Evolutionary conservation across 2,329 filamentous ascomycete species (phyloP), one percentile per base, ranked within the genome.

Genomic region (Sporothrix brunneoviolacea): DNA sequence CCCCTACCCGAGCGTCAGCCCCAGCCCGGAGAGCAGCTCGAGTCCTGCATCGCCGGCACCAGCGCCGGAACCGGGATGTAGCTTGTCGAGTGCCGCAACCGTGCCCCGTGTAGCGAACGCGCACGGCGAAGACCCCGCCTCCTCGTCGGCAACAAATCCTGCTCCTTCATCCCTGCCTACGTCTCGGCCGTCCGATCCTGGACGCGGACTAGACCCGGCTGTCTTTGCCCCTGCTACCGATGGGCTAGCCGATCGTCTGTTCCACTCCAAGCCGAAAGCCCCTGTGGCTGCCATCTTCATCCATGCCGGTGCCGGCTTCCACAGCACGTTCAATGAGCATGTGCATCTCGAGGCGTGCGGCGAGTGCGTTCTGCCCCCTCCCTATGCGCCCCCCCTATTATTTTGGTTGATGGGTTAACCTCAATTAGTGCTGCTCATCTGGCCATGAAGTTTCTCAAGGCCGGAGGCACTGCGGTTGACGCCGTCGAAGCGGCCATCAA

Each of bases 261-360:
- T 59, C 52, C 56, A 46, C n/a, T 48, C 52, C 33, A 57, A 53
- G 18, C n/a, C 48, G 8, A 56, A 53, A 18, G 52, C 35, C 0
- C 57, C 58, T 4, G 48, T 60, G 13, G 58, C 69, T 51, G 90
- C 89, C 53, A 91, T 98, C 47, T 97, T 95, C 66, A 84, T 98
- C 39, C 93, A 98, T 67, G 93, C 91, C 33, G 93, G 93, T 30
- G 93, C 93, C 15, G 93, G 93, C 4, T 98, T 88, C 61, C 93
- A 98, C 66, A 96, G 90, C 63, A 73, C 80, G 21, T 80, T 86
- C 54, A 97, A 97, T 63, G 91, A 98, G 65, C 74, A 77, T 50
- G 75, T 87, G 33, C 93, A 98, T 63, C 77, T 98, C 9, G 76
- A 84, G 61, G 90, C 90, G 37, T 97, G 93, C 67, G 84, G 86